Conservation (phyloP, 148 eudicot species). For the Dysphania ambrosioides region DNA sequence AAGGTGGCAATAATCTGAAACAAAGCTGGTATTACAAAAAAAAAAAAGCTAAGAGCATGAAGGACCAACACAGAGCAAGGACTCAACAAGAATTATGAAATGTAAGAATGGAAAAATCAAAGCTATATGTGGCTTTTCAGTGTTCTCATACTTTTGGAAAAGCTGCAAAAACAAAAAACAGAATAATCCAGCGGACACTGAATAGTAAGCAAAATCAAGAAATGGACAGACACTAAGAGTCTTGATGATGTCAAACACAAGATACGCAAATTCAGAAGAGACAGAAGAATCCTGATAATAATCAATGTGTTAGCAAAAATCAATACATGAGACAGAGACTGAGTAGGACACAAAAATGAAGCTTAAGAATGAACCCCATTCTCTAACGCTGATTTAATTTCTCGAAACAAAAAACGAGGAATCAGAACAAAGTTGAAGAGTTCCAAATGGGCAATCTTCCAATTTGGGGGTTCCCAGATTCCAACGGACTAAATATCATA, state of each 20-base stretch:
- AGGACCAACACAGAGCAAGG: neutral
- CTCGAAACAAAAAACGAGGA: neutral
- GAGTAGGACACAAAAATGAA: neutral
- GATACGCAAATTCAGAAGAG: neutral
- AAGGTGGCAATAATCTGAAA: neutral
- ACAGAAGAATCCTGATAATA: neutral
- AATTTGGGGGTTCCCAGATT: neutral
- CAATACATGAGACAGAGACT: neutral
- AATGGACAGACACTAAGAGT: neutral
- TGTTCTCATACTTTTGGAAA: neutral
- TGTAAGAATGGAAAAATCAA: neutral
- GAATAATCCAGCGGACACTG: neutral
- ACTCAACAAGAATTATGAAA: neutral
- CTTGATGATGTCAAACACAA: neutral
- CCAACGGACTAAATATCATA: neutral
- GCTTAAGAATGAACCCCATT: neutral
- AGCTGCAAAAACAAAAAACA: neutral
- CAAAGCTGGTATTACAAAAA: conserved; percentile 24
- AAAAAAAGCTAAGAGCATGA: conserved; percentile 12
- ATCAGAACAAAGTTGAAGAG: neutral
- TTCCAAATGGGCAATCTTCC: neutral
- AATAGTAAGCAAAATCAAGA: neutral
- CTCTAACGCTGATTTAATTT: neutral
- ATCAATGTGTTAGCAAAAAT: neutral
- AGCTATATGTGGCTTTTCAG: neutral